Percentiles rank a stretch among this genome's conserved stretches.
Evolutionary conservation across 257 asterid genomes (phyloP).

Genomic region (Jacaranda mimosifolia): DNA sequence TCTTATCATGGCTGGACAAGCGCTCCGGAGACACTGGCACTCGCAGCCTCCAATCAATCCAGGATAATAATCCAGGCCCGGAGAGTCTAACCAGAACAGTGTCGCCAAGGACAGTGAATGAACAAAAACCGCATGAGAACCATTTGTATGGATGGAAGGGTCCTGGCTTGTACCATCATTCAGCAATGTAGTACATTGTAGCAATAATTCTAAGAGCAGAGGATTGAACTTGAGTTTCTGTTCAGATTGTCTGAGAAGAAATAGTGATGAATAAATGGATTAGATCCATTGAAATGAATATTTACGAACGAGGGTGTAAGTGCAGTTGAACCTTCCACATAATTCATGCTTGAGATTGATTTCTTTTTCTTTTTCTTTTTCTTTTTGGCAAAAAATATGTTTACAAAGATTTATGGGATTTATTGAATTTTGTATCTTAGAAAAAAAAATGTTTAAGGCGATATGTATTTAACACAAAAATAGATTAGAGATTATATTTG

Average conservation of each 20-base stretch:
- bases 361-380: no score
- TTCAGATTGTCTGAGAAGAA: no score
- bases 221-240: no score
- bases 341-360: no score
- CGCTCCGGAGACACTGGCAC: constrained; percentile 37
- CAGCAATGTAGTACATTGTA: constrained; percentile 52
- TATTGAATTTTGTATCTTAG: no score
- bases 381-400: no score
- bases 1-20: constrained; percentile 78
- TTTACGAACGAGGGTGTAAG: neutral
- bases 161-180: constrained; percentile 58
- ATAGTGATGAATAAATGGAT: neutral
- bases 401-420: no score
- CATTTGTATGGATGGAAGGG: constrained; percentile 44
- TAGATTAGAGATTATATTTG: no score
- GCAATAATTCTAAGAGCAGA: no score
- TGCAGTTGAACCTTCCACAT: no score
- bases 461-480: no score
- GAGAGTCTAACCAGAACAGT: constrained; percentile 8
- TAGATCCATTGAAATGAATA: neutral
- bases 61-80: constrained; percentile 20
- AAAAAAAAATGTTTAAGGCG: no score
- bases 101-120: constrained; percentile 17
- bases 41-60: neutral
- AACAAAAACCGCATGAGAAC: constrained; percentile 27